phyloP scores from a whole-genome alignment of 2,329 filamentous ascomycete genomes.

The Diplocarpon rosae region DNA sequence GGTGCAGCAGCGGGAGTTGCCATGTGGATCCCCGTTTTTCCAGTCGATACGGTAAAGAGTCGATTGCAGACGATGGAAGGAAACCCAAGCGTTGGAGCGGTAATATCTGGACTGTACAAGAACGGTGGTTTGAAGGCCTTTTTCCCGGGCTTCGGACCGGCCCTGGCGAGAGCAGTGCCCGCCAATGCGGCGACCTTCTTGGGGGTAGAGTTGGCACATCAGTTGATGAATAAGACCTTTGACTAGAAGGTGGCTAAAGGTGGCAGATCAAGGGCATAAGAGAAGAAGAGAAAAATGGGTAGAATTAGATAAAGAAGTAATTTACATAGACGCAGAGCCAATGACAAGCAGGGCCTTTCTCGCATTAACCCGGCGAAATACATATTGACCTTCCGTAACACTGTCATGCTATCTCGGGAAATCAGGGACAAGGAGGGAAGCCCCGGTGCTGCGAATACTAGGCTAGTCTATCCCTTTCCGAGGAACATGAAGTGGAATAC shows the following conservation, averaged over 20 bases:
- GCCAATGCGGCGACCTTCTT: slow-evolving; percentile 94
- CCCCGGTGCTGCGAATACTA: no score
- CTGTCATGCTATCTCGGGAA: no score
- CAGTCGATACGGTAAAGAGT: slow-evolving; percentile 92
- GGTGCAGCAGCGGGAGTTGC: slow-evolving; percentile 87
- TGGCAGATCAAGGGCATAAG: no score
- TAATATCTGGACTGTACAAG: slow-evolving; percentile 72
- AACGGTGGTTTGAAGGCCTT: slow-evolving; percentile 81
- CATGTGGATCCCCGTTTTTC: slow-evolving; percentile 99
- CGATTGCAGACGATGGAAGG: slow-evolving; percentile 85
- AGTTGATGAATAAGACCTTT: slow-evolving; percentile 68
- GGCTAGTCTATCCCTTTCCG: no score
- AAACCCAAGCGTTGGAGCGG: slow-evolving; percentile 66
- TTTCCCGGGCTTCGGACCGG: slow-evolving; percentile 93
- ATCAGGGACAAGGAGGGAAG: no score
- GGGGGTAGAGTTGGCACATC: slow-evolving; percentile 73
- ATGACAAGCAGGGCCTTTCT: no score
- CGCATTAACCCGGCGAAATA: no score
- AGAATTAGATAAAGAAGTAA: no score
- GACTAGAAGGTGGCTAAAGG: slow-evolving; percentile 48
- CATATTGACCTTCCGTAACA: no score
- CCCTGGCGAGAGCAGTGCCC: slow-evolving; percentile 82
- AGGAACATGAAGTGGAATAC: no score
- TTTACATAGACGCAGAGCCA: no score
- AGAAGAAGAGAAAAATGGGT: no score